A percentile compares a stretch with the other conserved stretches of the same genome.
These are phyloP conservation scores for Pulveroboletus sp. DNA, from an alignment of 768 basidiomycete species.

Conservation along the genomic window DNA sequence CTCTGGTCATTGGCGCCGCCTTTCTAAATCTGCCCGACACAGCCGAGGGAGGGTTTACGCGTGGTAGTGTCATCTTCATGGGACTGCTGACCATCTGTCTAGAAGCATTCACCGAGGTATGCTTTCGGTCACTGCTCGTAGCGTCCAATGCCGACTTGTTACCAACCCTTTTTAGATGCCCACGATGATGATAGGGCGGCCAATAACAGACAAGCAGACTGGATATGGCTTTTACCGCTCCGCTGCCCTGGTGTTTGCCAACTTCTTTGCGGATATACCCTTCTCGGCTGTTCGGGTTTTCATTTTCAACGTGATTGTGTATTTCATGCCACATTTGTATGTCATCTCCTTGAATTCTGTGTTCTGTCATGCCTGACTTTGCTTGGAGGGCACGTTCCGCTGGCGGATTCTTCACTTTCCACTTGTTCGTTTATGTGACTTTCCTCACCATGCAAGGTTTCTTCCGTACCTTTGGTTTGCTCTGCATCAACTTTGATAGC, in stretches of 20 bases:
- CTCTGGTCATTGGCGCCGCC: constrained; percentile 67
- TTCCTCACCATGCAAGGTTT: constrained; percentile 78
- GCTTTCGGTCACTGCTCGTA: constrained; percentile 14
- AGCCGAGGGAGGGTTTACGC: constrained; percentile 80
- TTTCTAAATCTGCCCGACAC: constrained; percentile 71
- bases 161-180: constrained; percentile 44
- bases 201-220: constrained; percentile 67
- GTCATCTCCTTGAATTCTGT: constrained; percentile 24
- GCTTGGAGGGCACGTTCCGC: constrained; percentile 29
- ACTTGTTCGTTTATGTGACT: constrained; percentile 58
- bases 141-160: constrained; percentile 1
- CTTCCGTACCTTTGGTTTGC: constrained; percentile 68
- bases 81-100: constrained; percentile 63
- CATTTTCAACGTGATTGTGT: constrained; percentile 60
- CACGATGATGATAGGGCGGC: constrained; percentile 74
- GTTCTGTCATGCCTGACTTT: constrained; percentile 10
- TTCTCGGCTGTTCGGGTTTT: constrained; percentile 58
- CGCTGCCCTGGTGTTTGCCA: constrained; percentile 58
- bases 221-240: constrained; percentile 64
- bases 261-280: constrained; percentile 64
- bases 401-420: constrained; percentile 51
- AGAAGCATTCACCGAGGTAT: constrained; percentile 68
- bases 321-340: constrained; percentile 58
- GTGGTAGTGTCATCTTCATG: constrained; percentile 76
- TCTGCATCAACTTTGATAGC: constrained; percentile 51